Conservation (phyloP, 306 rosid genomes). For the Lagenaria siceraria region DNA sequence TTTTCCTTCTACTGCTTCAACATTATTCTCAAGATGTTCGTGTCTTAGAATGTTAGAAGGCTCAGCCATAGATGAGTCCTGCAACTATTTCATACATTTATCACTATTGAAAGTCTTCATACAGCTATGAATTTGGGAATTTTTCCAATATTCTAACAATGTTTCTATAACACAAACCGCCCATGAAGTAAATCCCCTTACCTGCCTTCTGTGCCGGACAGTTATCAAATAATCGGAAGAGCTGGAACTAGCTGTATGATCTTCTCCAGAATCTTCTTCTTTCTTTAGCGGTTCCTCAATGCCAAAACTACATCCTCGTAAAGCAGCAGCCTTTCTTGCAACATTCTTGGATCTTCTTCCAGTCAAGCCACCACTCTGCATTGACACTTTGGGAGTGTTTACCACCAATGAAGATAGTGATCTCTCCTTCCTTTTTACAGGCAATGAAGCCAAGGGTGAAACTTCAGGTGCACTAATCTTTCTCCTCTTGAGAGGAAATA, state of each 20-base stretch:
- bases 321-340: constrained; percentile 57
- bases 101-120: background rate
- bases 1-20: constrained; percentile 58
- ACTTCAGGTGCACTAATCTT: constrained; percentile 50
- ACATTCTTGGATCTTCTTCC: constrained; percentile 75
- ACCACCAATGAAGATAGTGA: constrained; percentile 90
- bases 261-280: constrained; percentile 43
- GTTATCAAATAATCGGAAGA: constrained; percentile 32
- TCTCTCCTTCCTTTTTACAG: constrained; percentile 88
- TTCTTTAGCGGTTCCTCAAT: constrained; percentile 45
- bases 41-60: constrained; percentile 42
- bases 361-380: constrained; percentile 59
- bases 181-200: constrained; percentile 9
- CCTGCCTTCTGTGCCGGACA: constrained; percentile 33
- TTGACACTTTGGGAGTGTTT: constrained; percentile 72
- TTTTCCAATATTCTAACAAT: background rate
- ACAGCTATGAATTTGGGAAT: background rate
- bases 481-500: constrained; percentile 58
- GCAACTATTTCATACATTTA: constrained; percentile 9
- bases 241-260: constrained; percentile 42
- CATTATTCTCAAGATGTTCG: constrained; percentile 25
- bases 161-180: background rate
- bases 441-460: constrained; percentile 47
- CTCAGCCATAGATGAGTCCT: constrained; percentile 50
- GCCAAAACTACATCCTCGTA: constrained; percentile 55